Evolutionary conservation across 805 yeast genomes (phyloP), one percentile per base, ranked within the genome.

Genomic region (Zygotorulaspora danielsina): DNA sequence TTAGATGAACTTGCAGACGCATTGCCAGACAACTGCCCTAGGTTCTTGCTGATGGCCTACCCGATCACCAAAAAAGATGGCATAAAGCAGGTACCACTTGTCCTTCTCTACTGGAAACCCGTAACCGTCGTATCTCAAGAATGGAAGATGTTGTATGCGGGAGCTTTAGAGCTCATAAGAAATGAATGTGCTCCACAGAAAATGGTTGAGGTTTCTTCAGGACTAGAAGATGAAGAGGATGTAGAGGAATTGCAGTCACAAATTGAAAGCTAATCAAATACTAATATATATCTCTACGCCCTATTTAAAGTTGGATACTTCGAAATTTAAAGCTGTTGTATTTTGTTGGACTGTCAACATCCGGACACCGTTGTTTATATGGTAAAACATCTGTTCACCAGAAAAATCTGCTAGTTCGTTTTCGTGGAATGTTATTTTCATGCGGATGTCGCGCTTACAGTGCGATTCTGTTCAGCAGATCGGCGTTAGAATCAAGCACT

Each of bases 51-150:
- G 5, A 61, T 87, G 41, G 84, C 94, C 9, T 81, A 86, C 53
- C 96, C 96, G 5, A 63, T 79, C 52, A 75, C 74, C 17, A 61
- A 74, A 6, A 58, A 66, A 21, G 96, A 88, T 52, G 95, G 95
- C 0, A 70, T 94, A 39, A 71, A 75, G 53, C 73, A 78, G 33
- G 71, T 76, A 7, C 96, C 96, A 3, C 71, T 83, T 45, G 85
- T 88, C 2, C 61, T 89, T 57, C 51, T 89, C n/a, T 89, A 87
- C 61, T 89, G 89, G 80, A 74, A 85, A 44, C 97, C 97, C 3
- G 81, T 81, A 18, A 86, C 95, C 0, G 72, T 86, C n/a, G 66
- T 61, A 4, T 81, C 84, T 12, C 90, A 82, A 57, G 84, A 83
- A 39, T 70, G 75, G 54, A 79, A 82, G 60, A 89, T 88, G 97